A percentile compares a stretch with the other conserved stretches of the same genome.
phyloP scores from a whole-genome alignment of 306 rosid genomes.

The Trifolium fragiferum region DNA sequence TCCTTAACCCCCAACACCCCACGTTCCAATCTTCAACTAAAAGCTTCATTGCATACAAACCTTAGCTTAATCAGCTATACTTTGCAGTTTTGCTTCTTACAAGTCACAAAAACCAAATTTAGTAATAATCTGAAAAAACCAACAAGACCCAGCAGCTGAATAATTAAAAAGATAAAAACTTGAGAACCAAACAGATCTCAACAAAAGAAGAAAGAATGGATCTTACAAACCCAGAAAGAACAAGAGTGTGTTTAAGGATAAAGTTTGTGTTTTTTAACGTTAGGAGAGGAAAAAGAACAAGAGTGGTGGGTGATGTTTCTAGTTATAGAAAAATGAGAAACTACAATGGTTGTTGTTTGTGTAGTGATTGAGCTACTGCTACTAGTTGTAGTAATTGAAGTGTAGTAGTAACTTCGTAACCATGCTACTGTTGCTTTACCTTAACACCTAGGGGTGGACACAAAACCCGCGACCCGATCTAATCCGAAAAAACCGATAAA shows the following conservation, averaged over 20 bases:
- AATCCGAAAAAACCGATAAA: too few relatives aligned
- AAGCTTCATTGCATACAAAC: conserved; percentile 51
- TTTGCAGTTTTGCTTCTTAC: too few relatives aligned
- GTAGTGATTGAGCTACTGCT: conserved; percentile 38
- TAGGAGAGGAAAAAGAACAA: background rate
- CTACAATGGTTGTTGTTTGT: conserved; percentile 30
- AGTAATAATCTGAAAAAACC: conserved; percentile 33
- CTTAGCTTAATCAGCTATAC: conserved; percentile 2
- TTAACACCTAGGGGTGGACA: too few relatives aligned
- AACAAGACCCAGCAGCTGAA: conserved; percentile 40
- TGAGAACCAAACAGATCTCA: conserved; percentile 64
- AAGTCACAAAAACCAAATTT: conserved; percentile 2
- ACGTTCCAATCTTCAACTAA: conserved; percentile 42
- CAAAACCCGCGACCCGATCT: too few relatives aligned
- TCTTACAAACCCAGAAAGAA: conserved; percentile 54
- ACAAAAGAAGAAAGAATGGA: conserved; percentile 49
- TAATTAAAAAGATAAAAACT: conserved; percentile 30
- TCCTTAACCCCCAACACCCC: conserved; percentile 53
- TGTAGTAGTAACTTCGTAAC: conserved; percentile 39
- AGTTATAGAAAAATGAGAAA: conserved; percentile 55
- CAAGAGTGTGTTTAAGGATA: conserved; percentile 11
- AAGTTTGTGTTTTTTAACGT: background rate
- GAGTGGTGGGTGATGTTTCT: conserved; percentile 29
- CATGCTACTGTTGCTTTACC: conserved; percentile 61
- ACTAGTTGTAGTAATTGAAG: conserved; percentile 28